Conservation (phyloP, 306 rosid genomes). For the Prunus kanzakura region DNA sequence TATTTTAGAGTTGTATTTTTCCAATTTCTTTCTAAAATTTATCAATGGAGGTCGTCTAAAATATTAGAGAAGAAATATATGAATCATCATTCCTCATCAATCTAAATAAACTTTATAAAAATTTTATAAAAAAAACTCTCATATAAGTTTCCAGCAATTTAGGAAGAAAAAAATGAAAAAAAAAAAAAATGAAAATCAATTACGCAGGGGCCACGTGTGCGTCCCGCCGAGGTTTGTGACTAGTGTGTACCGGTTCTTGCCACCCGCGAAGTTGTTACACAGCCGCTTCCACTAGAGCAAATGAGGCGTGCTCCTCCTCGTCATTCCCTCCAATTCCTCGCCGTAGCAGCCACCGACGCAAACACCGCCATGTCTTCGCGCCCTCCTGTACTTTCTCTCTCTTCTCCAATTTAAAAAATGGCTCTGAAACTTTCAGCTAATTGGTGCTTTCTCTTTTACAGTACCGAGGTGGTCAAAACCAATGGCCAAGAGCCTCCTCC, state of each 20-base stretch:
- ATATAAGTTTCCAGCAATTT: too few relatives aligned
- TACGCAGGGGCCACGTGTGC: not conserved
- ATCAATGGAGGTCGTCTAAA: accelerated
- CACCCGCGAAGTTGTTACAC: too few relatives aligned
- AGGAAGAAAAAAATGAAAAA: too few relatives aligned
- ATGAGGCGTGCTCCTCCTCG: constrained; percentile 57
- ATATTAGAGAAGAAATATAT: too few relatives aligned
- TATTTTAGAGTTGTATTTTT: too few relatives aligned
- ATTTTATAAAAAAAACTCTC: too few relatives aligned
- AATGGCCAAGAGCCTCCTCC: constrained; percentile 41
- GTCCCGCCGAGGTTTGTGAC: not conserved
- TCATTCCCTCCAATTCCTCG: constrained; percentile 37
- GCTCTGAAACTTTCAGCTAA: not conserved
- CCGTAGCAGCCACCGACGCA: constrained; percentile 33
- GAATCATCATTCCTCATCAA: too few relatives aligned
- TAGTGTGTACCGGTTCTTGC: not conserved
- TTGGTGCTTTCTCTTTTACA: constrained; percentile 17
- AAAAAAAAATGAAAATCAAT: too few relatives aligned
- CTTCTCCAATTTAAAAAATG: not conserved
- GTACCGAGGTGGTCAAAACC: constrained; percentile 54
- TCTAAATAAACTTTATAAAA: too few relatives aligned
- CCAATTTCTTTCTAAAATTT: too few relatives aligned
- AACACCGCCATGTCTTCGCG: constrained; percentile 45
- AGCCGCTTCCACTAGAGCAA: not conserved
- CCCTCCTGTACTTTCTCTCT: constrained; percentile 35